phyloP scores from a whole-genome alignment of 129 eudicot genomes.

The Tagetes patula region DNA sequence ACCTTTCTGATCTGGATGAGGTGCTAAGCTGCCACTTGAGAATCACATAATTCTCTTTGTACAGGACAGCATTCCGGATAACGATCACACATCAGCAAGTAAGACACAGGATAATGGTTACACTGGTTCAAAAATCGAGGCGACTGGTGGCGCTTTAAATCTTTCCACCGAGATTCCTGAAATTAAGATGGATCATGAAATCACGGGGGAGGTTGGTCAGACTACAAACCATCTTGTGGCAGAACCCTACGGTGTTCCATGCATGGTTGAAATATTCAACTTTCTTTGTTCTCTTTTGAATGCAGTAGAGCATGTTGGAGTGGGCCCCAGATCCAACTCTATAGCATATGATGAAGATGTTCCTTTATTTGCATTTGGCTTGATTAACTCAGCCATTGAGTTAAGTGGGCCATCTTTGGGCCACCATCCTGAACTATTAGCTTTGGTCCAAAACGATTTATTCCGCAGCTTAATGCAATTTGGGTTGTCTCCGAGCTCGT shows the following conservation, averaged over 20 bases:
- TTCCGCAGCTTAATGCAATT: conserved; percentile 71
- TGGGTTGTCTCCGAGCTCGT: conserved; percentile 69
- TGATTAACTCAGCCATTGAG: conserved; percentile 77
- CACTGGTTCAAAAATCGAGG: conserved; percentile 36
- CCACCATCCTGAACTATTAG: conserved; percentile 59
- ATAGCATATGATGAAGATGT: conserved; percentile 80
- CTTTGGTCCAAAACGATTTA: conserved; percentile 67
- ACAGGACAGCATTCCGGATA: conserved; percentile 42
- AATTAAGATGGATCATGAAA: conserved; percentile 40
- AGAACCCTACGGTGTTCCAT: conserved; percentile 75
- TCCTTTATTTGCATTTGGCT: conserved; percentile 73
- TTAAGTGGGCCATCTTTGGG: conserved; percentile 64
- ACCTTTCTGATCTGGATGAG: conserved; percentile 2
- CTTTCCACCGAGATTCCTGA: conserved; percentile 36
- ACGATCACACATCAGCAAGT: conserved; percentile 30
- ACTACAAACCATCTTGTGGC: conserved; percentile 39
- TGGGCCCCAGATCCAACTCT: conserved; percentile 57
- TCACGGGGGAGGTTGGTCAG: conserved; percentile 29
- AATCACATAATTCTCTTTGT: neutral
- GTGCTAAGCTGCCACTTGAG: conserved; percentile 4
- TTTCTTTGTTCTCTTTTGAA: conserved; percentile 76
- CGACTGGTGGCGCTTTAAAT: conserved; percentile 32
- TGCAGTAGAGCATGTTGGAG: conserved; percentile 52
- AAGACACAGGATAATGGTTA: conserved; percentile 45
- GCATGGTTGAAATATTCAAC: conserved; percentile 72